Evolutionary conservation across 176 grass and related monocot genomes (phyloP).

Genomic region (Carex littledalei): DNA sequence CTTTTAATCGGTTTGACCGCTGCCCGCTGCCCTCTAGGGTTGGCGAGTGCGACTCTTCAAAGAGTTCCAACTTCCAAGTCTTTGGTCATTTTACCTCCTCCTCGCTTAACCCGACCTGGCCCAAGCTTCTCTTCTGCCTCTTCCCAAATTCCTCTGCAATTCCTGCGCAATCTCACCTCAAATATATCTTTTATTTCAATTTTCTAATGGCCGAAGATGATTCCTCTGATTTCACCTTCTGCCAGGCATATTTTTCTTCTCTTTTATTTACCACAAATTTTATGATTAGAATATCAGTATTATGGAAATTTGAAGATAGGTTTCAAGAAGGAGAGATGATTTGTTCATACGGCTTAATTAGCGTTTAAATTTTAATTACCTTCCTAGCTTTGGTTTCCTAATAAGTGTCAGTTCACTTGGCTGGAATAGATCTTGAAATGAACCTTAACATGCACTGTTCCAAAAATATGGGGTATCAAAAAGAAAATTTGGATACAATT

Average conservation of each 20-base stretch:
- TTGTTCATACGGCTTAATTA: too few relatives aligned
- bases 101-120: too few relatives aligned
- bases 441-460: background rate
- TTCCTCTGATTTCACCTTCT: conserved; percentile 89
- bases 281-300: background rate
- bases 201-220: conserved; percentile 43
- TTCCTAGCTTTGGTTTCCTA: background rate
- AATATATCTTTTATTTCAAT: background rate
- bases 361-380: too few relatives aligned
- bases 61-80: background rate
- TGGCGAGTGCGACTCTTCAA: background rate
- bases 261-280: background rate
- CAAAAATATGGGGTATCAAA: background rate
- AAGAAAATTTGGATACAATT: background rate
- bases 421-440: background rate
- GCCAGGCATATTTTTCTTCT: conserved; percentile 33
- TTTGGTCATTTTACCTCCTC: background rate
- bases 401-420: background rate
- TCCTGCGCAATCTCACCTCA: background rate
- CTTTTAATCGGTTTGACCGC: background rate
- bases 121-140: background rate
- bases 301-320: background rate
- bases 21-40: background rate
- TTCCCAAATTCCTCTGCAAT: background rate
- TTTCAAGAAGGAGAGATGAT: background rate